Percentiles rank a stretch among this genome's conserved stretches.
These are phyloP conservation scores for Xylaria nigripes DNA, from an alignment of 495 filamentous ascomycete species.

Conservation along the genomic window DNA sequence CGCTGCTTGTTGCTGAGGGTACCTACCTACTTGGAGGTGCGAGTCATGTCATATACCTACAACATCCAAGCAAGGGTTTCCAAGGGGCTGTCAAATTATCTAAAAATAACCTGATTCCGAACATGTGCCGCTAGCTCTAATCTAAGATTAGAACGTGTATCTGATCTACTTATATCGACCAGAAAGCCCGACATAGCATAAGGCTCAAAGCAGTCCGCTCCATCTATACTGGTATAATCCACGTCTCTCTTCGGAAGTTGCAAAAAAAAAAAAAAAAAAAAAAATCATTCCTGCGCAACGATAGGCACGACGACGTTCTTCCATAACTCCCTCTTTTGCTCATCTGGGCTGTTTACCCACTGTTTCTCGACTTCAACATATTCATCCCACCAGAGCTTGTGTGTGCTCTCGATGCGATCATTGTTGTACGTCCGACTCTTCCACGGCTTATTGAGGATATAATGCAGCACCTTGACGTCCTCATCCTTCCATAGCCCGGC, in stretches of 20 bases:
- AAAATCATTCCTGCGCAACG: slow-evolving; percentile 29
- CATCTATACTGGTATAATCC: not conserved
- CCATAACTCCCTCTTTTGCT: slow-evolving; percentile 26
- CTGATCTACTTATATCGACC: no score
- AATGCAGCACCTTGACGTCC: slow-evolving; percentile 32
- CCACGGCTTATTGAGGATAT: slow-evolving; percentile 35
- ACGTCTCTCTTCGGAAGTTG: not conserved
- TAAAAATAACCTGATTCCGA: no score
- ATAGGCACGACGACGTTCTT: slow-evolving; percentile 30
- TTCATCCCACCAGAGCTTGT: slow-evolving; percentile 34
- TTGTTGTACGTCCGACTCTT: slow-evolving; percentile 27
- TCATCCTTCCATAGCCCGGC: slow-evolving; percentile 25
- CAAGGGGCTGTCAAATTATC: no score
- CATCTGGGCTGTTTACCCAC: slow-evolving; percentile 22
- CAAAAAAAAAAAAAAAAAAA: no score
- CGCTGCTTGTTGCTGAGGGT: not conserved
- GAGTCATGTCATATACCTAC: no score
- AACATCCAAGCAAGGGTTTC: no score
- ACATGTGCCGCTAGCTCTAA: no score
- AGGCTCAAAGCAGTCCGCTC: no score
- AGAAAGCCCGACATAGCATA: no score
- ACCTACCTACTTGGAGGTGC: no score
- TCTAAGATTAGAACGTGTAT: no score
- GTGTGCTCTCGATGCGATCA: slow-evolving; percentile 30
- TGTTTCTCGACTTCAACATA: slow-evolving; percentile 29